phyloP scores from a whole-genome alignment of 2,329 filamentous ascomycete species.

The Fusarium keratoplasticum region DNA sequence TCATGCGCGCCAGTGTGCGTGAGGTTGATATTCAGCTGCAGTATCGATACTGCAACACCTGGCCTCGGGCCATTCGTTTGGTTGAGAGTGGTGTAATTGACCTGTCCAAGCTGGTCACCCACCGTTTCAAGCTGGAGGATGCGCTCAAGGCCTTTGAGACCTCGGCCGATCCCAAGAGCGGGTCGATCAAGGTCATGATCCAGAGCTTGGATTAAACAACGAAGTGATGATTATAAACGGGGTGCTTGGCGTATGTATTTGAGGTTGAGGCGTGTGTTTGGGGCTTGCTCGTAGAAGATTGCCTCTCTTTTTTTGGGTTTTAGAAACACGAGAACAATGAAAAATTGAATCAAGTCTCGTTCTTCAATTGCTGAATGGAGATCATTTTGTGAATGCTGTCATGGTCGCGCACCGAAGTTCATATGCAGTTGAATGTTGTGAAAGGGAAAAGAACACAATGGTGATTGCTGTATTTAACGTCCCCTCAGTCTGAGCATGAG shows the following conservation, averaged over 20 bases:
- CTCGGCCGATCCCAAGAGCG: slow-evolving; percentile 86
- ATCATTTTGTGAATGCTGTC: not conserved
- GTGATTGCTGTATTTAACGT: not conserved
- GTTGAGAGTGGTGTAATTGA: slow-evolving; percentile 87
- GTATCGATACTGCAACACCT: slow-evolving; percentile 96
- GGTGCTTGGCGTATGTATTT: slow-evolving; percentile 43
- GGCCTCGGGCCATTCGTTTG: slow-evolving; percentile 91
- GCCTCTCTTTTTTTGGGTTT: slow-evolving; percentile 22
- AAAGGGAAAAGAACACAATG: not conserved
- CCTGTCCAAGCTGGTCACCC: slow-evolving; percentile 85
- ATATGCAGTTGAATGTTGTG: not conserved
- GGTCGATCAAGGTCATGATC: slow-evolving; percentile 98
- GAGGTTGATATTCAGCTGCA: slow-evolving; percentile 97
- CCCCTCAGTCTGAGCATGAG: not conserved
- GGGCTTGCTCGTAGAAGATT: slow-evolving; percentile 19
- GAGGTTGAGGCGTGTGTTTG: slow-evolving; percentile 34
- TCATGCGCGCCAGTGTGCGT: slow-evolving; percentile 90
- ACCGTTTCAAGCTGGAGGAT: slow-evolving; percentile 87
- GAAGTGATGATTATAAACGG: slow-evolving; percentile 22
- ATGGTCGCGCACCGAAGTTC: not conserved
- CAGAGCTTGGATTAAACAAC: slow-evolving; percentile 70
- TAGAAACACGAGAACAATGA: slow-evolving; percentile 36
- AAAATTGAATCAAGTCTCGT: slow-evolving; percentile 5
- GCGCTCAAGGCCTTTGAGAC: slow-evolving; percentile 91
- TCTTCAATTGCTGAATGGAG: not conserved